These are phyloP conservation scores for Tetracladium marchalianum DNA, from an alignment of 495 filamentous ascomycete species.

Conservation along the genomic window DNA sequence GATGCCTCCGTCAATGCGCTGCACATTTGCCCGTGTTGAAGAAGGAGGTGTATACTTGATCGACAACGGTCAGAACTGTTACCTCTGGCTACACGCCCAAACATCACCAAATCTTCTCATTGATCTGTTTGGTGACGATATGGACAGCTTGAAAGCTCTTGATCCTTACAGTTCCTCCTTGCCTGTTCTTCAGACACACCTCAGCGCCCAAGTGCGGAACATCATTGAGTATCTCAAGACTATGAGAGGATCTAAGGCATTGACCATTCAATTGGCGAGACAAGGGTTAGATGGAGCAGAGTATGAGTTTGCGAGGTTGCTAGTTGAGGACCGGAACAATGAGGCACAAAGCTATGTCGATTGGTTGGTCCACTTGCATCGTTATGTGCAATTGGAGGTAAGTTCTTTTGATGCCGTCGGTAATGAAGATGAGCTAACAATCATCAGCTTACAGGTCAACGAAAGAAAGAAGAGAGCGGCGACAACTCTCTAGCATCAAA, in stretches of 20 bases:
- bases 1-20: slow-evolving; percentile 66
- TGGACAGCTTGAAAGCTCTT: slow-evolving; percentile 59
- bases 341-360: slow-evolving; percentile 97
- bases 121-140: slow-evolving; percentile 80
- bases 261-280: slow-evolving; percentile 82
- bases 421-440: slow-evolving; percentile 10
- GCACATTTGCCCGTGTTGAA: slow-evolving; percentile 84
- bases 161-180: slow-evolving; percentile 69
- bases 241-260: slow-evolving; percentile 73
- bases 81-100: slow-evolving; percentile 85
- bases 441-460: slow-evolving; percentile 55
- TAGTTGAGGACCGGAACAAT: slow-evolving; percentile 94
- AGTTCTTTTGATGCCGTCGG: slow-evolving; percentile 26
- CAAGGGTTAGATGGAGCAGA: slow-evolving; percentile 94
- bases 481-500: slow-evolving; percentile 45
- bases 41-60: slow-evolving; percentile 94
- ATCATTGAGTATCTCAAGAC: slow-evolving; percentile 77
- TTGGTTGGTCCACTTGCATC: slow-evolving; percentile 94
- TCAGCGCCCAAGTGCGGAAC: slow-evolving; percentile 92
- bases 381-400: slow-evolving; percentile 82
- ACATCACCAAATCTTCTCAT: slow-evolving; percentile 68
- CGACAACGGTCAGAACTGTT: slow-evolving; percentile 87
- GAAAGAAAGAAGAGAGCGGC: slow-evolving; percentile 59
- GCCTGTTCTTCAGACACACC: slow-evolving; percentile 78
- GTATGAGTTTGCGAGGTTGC: slow-evolving; percentile 84